A percentile compares a stretch with the other conserved stretches of the same genome.
Conservation (phyloP, 441 rosid genomes). For the Adansonia rubrostipa region DNA sequence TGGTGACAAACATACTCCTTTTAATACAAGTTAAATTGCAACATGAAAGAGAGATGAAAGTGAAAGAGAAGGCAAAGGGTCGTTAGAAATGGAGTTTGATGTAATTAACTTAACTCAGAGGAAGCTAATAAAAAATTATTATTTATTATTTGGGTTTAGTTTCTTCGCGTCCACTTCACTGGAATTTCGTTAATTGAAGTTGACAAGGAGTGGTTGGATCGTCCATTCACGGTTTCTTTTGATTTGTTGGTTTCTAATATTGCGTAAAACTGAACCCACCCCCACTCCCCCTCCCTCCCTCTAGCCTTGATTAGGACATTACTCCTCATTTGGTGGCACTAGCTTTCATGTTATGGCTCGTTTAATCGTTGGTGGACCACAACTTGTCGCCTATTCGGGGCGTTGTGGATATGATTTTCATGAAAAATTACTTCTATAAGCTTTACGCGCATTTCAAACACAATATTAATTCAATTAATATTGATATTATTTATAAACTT, state of each 20-base stretch:
- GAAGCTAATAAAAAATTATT: slow-evolving; percentile 31
- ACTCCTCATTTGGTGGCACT: slow-evolving; percentile 18
- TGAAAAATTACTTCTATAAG: neutral
- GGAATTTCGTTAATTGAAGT: slow-evolving; percentile 48
- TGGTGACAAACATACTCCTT: neutral
- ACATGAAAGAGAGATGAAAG: neutral
- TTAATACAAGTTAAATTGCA: slow-evolving; percentile 11
- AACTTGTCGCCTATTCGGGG: neutral
- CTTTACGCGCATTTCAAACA: too few relatives aligned
- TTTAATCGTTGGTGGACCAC: neutral
- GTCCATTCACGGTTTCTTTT: slow-evolving; percentile 16
- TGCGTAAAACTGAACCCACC: neutral
- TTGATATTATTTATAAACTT: too few relatives aligned
- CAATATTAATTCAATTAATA: too few relatives aligned
- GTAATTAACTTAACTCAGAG: slow-evolving; percentile 13
- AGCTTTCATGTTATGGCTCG: neutral
- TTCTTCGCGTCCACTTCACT: slow-evolving; percentile 69
- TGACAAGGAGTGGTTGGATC: slow-evolving; percentile 46
- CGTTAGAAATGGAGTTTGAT: slow-evolving; percentile 29
- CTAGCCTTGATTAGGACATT: slow-evolving; percentile 31
- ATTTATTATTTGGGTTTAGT: slow-evolving; percentile 16
- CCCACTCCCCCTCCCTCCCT: too few relatives aligned
- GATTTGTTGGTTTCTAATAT: neutral
- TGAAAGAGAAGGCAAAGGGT: slow-evolving; percentile 20
- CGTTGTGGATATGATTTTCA: neutral